Conservation (phyloP, 495 filamentous ascomycete species). For the Aspergillus bertholletiae region DNA sequence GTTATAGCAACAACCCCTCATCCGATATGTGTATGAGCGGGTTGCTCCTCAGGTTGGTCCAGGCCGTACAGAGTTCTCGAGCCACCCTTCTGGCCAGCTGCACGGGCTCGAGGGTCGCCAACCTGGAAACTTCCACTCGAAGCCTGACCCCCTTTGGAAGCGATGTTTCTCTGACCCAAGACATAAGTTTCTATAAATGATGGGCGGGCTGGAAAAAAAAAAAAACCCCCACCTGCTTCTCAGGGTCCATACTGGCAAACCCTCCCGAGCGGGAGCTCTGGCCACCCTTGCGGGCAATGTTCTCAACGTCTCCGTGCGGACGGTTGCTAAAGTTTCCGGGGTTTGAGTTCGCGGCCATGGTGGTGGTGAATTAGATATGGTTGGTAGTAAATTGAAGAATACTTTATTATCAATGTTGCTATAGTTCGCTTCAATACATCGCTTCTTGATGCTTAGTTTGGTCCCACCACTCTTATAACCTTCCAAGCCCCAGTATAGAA, state of each 20-base stretch:
- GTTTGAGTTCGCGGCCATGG: conserved; percentile 42
- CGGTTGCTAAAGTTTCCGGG: conserved; percentile 64
- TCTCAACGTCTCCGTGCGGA: conserved; percentile 53
- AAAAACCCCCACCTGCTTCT: conserved; percentile 38
- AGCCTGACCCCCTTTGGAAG: conserved; percentile 52
- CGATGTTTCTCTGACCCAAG: conserved; percentile 36
- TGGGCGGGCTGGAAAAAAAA: background rate
- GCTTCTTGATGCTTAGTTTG: background rate
- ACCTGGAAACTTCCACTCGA: conserved; percentile 46
- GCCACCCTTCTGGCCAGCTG: conserved; percentile 47
- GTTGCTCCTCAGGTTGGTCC: conserved; percentile 13
- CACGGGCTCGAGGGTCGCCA: conserved; percentile 40
- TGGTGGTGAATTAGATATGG: too few species aligned
- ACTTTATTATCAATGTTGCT: too few species aligned
- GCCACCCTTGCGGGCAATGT: conserved; percentile 51
- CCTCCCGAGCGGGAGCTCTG: conserved; percentile 35
- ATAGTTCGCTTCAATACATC: background rate
- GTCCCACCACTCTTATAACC: background rate
- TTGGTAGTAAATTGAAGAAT: too few species aligned
- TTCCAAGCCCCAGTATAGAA: background rate
- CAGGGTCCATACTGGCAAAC: conserved; percentile 34
- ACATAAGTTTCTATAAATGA: background rate
- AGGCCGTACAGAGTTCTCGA: conserved; percentile 8
- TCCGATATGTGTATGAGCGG: background rate
- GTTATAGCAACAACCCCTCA: too few species aligned